Evolutionary conservation across 768 basidiomycete genomes (phyloP), one percentile per base, ranked within the genome.

Genomic region (Psilocybe subaeruginosa): DNA sequence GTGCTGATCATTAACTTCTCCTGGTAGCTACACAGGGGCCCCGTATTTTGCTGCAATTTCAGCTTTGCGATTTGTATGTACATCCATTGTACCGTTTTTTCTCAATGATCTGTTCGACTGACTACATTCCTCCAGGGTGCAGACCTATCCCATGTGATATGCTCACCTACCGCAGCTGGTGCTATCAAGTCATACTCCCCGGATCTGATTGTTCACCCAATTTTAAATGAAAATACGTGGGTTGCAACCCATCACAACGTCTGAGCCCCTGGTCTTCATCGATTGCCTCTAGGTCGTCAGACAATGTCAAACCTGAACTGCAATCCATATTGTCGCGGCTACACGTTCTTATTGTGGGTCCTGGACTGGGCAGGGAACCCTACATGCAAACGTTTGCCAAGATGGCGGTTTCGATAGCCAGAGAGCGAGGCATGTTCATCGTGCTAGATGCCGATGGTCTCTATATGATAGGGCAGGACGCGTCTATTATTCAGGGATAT

Each of bases 101-200:
- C 12, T 12, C 48, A 14, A 19, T 30, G 29, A 6, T 52, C 14
- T 57, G 55, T 43, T 48, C 45, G 41, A 43, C 54, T 37, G 48
- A 59, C 43, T 39, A 41, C 54, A 49, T 51, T 48, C 27, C 39
- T 50, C 19, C 17, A 93, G 92, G 96, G 96, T 35, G 93, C 90
- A 52, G 97, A 99, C 74, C 81, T 98, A 19, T 95, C 96, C 23
- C 97, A 99, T 81, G 93, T 99, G 60, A 97, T 99, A 58, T 99
- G 97, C 76, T 90, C 96, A 5, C 97, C 97, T 0, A 87, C 86
- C 0, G 97, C 97, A 5, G 94, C 95, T 29, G 83, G 83, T 4
- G 91, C 95, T 48, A 99, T 99, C 81, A 99, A 99, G 77, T 90
- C 92, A 0, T 99, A 98, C 73, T 96, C 93, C 3, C 95, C 95